A percentile compares a stretch with the other conserved stretches of the same genome.
Evolutionary conservation across 306 rosid species (phyloP).

Genomic region (Gastrolobium villosum): DNA sequence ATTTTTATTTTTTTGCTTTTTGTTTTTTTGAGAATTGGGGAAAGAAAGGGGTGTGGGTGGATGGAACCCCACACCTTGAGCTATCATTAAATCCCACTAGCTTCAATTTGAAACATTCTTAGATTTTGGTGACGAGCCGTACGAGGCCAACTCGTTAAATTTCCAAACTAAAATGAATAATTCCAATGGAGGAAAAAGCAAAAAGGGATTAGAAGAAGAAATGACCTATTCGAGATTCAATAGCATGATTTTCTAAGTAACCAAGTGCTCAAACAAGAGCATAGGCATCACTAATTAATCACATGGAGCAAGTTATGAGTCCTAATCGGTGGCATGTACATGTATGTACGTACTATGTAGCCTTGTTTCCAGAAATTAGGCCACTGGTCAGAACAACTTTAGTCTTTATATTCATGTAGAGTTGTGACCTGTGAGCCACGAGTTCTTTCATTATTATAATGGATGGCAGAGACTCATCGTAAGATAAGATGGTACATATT

Average conservation of each 20-base stretch:
- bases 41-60: background rate
- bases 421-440: constrained; percentile 27
- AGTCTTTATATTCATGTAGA: constrained; percentile 33
- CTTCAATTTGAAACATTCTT: constrained; percentile 4
- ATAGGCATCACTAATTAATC: constrained; percentile 12
- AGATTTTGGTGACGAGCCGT: background rate
- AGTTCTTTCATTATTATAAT: constrained; percentile 30
- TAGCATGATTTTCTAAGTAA: background rate
- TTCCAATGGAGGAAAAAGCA: background rate
- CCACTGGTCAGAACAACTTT: constrained; percentile 36
- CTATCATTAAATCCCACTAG: background rate
- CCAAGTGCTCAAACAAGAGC: background rate
- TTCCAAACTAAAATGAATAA: constrained; percentile 7
- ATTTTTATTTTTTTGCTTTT: background rate
- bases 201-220: background rate
- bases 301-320: constrained; percentile 2
- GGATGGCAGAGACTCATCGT: constrained; percentile 37
- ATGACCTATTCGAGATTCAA: background rate
- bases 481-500: constrained; percentile 47
- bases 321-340: constrained; percentile 19
- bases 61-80: background rate
- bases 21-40: background rate
- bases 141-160: background rate
- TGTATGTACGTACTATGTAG: background rate
- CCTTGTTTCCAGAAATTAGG: constrained; percentile 33